Evolutionary conservation across 2,329 filamentous ascomycete species (phyloP).

Genomic region (Plectosphaerella plurivora): DNA sequence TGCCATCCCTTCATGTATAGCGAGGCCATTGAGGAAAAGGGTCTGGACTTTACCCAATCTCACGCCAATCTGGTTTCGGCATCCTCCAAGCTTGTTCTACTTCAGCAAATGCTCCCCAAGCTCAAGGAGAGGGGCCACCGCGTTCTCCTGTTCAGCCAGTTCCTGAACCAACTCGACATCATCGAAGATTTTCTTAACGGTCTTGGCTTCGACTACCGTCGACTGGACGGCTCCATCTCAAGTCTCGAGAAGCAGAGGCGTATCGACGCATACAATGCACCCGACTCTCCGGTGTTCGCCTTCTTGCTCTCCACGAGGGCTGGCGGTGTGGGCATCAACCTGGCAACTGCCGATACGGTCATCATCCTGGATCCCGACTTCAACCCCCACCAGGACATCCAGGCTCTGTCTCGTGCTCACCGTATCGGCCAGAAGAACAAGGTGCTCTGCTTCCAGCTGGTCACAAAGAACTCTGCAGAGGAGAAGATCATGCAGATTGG

Average conservation of each 20-base stretch:
- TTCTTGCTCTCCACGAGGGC: slow-evolving; percentile 92
- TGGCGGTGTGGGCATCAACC: slow-evolving; percentile 94
- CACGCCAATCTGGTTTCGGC: slow-evolving; percentile 86
- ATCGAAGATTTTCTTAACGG: slow-evolving; percentile 86
- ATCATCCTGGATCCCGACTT: slow-evolving; percentile 97
- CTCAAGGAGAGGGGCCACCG: slow-evolving; percentile 81
- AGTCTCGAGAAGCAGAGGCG: slow-evolving; percentile 87
- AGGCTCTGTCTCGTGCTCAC: slow-evolving; percentile 90
- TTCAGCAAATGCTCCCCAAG: slow-evolving; percentile 84
- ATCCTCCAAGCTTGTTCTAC: slow-evolving; percentile 79
- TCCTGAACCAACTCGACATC: slow-evolving; percentile 81
- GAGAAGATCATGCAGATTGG: slow-evolving; percentile 97
- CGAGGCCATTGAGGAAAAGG: slow-evolving; percentile 79
- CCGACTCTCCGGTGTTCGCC: slow-evolving; percentile 76
- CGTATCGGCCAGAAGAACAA: slow-evolving; percentile 96
- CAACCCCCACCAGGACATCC: slow-evolving; percentile 96
- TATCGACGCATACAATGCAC: slow-evolving; percentile 90
- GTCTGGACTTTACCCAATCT: slow-evolving; percentile 53
- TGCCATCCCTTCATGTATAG: slow-evolving; percentile 97
- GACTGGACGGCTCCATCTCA: slow-evolving; percentile 79
- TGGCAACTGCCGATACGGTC: slow-evolving; percentile 94
- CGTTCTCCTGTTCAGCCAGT: slow-evolving; percentile 94
- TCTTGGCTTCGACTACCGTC: slow-evolving; percentile 67
- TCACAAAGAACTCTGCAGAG: slow-evolving; percentile 84
- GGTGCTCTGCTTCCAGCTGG: slow-evolving; percentile 90